Evolutionary conservation across 2,329 filamentous ascomycete genomes (phyloP), one percentile per base, ranked within the genome.

Genomic region (Stagonosporopsis rhizophila): DNA sequence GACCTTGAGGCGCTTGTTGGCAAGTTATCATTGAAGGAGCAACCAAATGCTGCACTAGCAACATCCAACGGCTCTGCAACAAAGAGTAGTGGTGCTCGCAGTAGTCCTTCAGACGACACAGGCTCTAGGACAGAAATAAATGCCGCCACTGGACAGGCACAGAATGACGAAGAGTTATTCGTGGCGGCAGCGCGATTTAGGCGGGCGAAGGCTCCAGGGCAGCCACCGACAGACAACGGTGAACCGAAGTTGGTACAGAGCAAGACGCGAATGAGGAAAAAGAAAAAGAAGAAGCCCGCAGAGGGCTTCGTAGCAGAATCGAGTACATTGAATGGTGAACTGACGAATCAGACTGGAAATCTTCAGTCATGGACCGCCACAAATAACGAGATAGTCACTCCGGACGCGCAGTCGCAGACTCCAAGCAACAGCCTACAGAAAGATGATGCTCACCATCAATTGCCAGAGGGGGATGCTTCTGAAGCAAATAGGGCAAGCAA

Each of bases 231-330:
- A 15, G 48, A 47, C 11, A 34, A 41, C 14, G 39, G 42, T 45
- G 42, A 69, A 59, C 50, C 68, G 27, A 60, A 70, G 45, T 40
- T 75, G 9, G 72, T 76, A 20, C 74, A 75, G 39, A 66, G 70
- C 3, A 76, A 74, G 37, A 71, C 75, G 37, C 67, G 73, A 9
- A 75, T 77, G 72, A 62, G 74, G 15, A 68, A 69, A 47, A 65
- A 66, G 35, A 73, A 67, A 47, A 72, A 64, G 50, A 71, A 62
- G 52, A 63, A 58, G 42, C 54, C 56, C 45, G 60, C 55, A n/a
- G 65, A 71, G 19, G 47, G n/a, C 14, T 27, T 40, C 32, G 20
- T 35, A 4, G 37, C 11, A 12, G 44, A 44, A 19, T 19, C 48
- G 9, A 9, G 15, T n/a, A 19, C 27, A 19, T 19, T 25, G 6